Base-by-base conservation (phyloP, 2,329 filamentous ascomycete species). In the Botryosphaeria agaves region DNA sequence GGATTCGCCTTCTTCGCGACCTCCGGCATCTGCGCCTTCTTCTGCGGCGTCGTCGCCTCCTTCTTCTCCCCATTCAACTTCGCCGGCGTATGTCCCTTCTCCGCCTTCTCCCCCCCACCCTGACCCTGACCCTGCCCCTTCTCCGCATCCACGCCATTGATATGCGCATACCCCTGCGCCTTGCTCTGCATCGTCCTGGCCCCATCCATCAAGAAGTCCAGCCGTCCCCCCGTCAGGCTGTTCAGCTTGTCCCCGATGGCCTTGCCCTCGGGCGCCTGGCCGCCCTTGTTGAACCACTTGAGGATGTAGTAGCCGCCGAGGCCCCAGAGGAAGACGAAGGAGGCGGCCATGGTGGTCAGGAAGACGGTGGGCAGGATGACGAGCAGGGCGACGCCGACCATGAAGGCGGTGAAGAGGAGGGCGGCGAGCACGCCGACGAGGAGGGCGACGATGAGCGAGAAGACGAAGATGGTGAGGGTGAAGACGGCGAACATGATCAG, bases 331-430 rank as follows among this genome's bases (percentile, higher is more conserved):
- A 79, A 87, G 36, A 76, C 52, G 35, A 75, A 63, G 1, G 72
- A 54, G 4, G 70, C 77, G 14, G 72, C 49, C 28, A 64, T 64
- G 8, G 66, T 70, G 3, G 76, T 74, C 37, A 81, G 49, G 49
- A 80, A 67, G 21, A 87, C 55, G 1, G 72, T 66, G 2, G 79
- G 79, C 0, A 81, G 54, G 11, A 89, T 62, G 24, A 85, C 47
- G 28, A 81, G 47, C 7, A 79, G 56, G 2, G 75, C 76, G 26
- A 81, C 49, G 30, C 72, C 69, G 31, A 72, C 64, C 60, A 72
- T 76, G 56, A 78, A 73, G 28, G 78, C 61, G 1, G 69, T 66
- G 56, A 81, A 80, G 33, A 73, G 43, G 6, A 67, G 44, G 2
- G 63, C 64, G 12, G 52, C 58, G 4, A 68, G 47, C 5, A 66